Base-by-base conservation (phyloP, 2,329 filamentous ascomycete species). In the Cytospora mali region DNA sequence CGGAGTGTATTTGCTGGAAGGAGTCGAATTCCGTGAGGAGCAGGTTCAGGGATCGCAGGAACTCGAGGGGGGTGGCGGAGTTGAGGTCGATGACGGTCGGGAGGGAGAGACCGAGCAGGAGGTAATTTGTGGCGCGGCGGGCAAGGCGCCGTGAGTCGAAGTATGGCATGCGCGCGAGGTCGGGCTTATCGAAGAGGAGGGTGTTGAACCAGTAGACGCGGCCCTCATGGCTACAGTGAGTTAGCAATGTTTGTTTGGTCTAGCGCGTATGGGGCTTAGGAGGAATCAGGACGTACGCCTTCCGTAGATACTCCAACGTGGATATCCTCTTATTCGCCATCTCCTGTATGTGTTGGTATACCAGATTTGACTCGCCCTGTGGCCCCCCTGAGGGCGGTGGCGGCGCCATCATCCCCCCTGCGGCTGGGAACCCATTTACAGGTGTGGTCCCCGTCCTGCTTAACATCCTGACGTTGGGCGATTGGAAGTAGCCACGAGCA, bases 151-250 rank as follows among this genome's bases (percentile, higher is more conserved):
- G 88, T 4, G 87, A 80, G 64, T 96, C 91, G 73, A 96, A 94
- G 73, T 92, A 96, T 52, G 94, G 88, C 80, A 97, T 89, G 71
- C 89, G 88, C 57, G 84, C 80, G 35, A 98, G 83, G 75, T 97
- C 92, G 31, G 85, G 76, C 71, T 92, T 90, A 68, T 93, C 91
- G 76, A 97, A 97, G 72, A 96, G 90, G 65, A 97, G 86, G 0
- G 95, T 97, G 77, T 97, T 97, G 81, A 98, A 97, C 93, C 95
- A 98, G 80, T 96, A 98, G 49, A 97, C 88, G 63, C 92, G 88
- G 65, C 94, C 93, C 77, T 97, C 93, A 73, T 99, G 93, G 29
- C 92, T 96, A 29, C 28, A n/a, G 29, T 57, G 59, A 6, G 51
- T 18, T n/a, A 49, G 55, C 16, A 1, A 6, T 18, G 61, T 42